Base-by-base conservation (phyloP, 176 grass and related monocot genomes). In the Oryza rufipogon region DNA sequence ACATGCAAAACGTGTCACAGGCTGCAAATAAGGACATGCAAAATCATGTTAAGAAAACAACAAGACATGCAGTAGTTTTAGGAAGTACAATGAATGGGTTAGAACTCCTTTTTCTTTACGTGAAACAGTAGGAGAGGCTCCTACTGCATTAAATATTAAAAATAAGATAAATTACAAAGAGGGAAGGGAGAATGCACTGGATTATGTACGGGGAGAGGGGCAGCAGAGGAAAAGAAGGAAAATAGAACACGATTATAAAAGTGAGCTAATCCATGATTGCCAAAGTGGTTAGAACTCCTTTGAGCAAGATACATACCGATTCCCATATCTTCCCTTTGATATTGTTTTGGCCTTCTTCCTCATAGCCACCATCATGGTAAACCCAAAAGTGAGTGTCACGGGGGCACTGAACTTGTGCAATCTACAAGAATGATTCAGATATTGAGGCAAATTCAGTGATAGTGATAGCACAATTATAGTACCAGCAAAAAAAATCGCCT, bases 261-360 rank as follows among this genome's bases (percentile, higher is more conserved):
- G 30, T 32, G 30, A 32, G 30, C 30, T 32, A 32, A 32, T 32
- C 30, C 30, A 32, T 32, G 30, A 32, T 32, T 32, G 30, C 30
- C 30, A 32, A 32, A 32, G 30, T 32, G 75, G 64, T 85, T 75
- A 20, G 42, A 52, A 75, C 47, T 77, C 16, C 54, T 11, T 67
- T 66, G 64, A 69, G 12, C 45, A 75, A 80, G 80, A 85, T 64
- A 91, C 92, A 77, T 86, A 98, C 96, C 4, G 91, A 95, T 75
- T 90, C 87, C 93, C 89, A 95, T 83, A 98, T 95, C 44, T 85
- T 94, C 72, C 96, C 96, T 86, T 90, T 98, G 77, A 98, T 98
- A 39, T 98, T 95, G 46, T 98, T 98, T 88, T 98, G 96, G 47
- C 96, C 96, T 95, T 98, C 96, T 88, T 98, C 96, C 86, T 98